Evolutionary conservation across 176 grass and related monocot genomes (phyloP).

Genomic region (Ensete glaucum): DNA sequence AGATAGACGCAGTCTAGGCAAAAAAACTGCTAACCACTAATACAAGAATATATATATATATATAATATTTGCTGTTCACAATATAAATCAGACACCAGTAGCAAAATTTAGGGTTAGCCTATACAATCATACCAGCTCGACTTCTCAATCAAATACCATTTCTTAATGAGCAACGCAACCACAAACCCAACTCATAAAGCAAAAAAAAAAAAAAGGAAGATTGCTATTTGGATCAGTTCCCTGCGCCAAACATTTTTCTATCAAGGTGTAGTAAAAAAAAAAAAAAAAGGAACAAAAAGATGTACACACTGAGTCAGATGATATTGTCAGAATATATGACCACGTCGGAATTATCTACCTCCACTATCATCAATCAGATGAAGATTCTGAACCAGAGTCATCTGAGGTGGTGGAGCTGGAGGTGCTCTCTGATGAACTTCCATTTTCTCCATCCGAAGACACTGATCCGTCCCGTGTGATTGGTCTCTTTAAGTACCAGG

Average conservation of each 20-base stretch:
- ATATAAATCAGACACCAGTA: background rate
- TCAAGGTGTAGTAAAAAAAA: background rate
- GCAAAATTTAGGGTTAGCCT: constrained; percentile 2
- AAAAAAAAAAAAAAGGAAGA: background rate
- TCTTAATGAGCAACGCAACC: background rate
- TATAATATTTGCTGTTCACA: constrained; percentile 2
- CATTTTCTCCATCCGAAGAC: constrained; percentile 48
- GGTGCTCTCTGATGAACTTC: constrained; percentile 55
- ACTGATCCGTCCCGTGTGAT: constrained; percentile 25
- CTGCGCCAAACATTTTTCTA: background rate
- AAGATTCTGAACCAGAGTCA: constrained; percentile 86
- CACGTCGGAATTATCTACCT: constrained; percentile 23
- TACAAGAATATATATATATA: background rate
- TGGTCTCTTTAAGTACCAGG: constrained; percentile 89
- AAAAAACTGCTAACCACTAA: background rate
- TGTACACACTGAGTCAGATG: background rate
- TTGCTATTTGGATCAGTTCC: background rate
- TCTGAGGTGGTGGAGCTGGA: constrained; percentile 61
- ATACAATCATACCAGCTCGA: constrained; percentile 7
- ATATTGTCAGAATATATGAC: background rate
- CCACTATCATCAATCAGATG: constrained; percentile 65
- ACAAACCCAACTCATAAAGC: background rate
- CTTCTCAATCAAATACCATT: background rate
- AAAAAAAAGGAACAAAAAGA: background rate
- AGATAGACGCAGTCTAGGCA: background rate